Evolutionary conservation across 75 land plant species (phyloP).

Genomic region (Pinus albicaulis): DNA sequence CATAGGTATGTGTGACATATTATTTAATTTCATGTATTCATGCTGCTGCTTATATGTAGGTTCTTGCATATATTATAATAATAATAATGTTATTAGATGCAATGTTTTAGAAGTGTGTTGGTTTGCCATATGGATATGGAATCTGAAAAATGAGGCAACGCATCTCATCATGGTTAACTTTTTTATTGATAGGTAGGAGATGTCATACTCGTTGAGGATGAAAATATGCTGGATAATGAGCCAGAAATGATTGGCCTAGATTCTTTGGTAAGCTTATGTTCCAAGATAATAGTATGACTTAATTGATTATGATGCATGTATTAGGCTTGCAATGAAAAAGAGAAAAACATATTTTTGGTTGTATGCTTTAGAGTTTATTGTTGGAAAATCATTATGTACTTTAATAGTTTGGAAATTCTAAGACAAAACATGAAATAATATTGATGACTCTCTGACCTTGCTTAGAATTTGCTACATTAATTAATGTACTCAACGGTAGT

Average conservation of each 20-base stretch:
- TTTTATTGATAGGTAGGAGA: slow-evolving; percentile 64
- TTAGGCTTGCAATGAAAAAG: not conserved
- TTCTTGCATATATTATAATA: no score
- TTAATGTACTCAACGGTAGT: not conserved
- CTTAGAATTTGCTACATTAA: not conserved
- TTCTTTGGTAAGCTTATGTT: slow-evolving; percentile 47
- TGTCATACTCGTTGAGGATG: slow-evolving; percentile 78
- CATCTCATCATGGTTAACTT: not conserved
- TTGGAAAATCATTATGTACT: not conserved
- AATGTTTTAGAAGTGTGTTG: not conserved
- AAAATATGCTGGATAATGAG: slow-evolving; percentile 61
- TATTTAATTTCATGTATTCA: not conserved
- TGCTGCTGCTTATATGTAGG: not conserved
- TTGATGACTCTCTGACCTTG: not conserved
- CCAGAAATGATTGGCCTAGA: slow-evolving; percentile 50
- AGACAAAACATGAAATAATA: not conserved
- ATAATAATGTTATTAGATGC: not conserved
- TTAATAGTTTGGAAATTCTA: not conserved
- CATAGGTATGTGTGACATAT: not conserved
- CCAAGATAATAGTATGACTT: not conserved
- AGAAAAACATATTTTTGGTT: not conserved
- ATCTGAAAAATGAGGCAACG: not conserved
- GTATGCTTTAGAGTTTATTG: not conserved
- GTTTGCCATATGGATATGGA: not conserved
- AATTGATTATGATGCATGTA: not conserved